These are phyloP conservation scores for Ceratocystis smalleyi DNA, from an alignment of 2,329 filamentous ascomycete genomes.

Conservation along the genomic window DNA sequence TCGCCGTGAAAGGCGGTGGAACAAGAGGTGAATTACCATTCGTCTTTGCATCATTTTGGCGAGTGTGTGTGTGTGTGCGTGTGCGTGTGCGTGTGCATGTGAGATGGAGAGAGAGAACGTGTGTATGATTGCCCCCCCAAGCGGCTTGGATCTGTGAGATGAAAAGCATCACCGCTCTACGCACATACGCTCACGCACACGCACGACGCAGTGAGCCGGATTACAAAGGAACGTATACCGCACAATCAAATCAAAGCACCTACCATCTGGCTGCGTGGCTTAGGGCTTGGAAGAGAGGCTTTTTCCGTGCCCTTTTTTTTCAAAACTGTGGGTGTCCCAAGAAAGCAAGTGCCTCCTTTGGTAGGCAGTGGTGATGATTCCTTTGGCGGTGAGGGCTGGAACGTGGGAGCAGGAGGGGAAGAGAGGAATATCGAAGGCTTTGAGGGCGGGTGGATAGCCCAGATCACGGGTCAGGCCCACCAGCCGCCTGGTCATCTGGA, in stretches of 20 bases:
- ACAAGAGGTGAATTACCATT: conserved; percentile 32
- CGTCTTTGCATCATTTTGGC: conserved; percentile 40
- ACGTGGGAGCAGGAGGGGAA: neutral
- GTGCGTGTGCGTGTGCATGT: neutral
- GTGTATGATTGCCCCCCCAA: neutral
- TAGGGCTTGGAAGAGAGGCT: neutral
- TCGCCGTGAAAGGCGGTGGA: neutral
- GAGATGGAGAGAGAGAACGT: neutral
- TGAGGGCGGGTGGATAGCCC: neutral
- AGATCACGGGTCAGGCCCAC: neutral
- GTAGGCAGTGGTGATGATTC: neutral
- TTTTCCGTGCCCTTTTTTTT: neutral
- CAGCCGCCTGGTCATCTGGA: neutral
- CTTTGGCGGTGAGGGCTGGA: neutral
- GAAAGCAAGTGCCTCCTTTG: neutral
- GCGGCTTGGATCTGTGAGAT: neutral
- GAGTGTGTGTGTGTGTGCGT: conserved; percentile 14
- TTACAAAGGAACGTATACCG: neutral
- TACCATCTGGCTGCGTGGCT: neutral
- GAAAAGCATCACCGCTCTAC: neutral
- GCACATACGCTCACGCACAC: neutral
- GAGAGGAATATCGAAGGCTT: neutral
- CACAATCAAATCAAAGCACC: conserved; percentile 1
- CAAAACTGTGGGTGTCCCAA: neutral
- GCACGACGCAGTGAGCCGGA: neutral